Evolutionary conservation across 2,329 filamentous ascomycete species (phyloP).

Genomic region (Exophiala viscosa): DNA sequence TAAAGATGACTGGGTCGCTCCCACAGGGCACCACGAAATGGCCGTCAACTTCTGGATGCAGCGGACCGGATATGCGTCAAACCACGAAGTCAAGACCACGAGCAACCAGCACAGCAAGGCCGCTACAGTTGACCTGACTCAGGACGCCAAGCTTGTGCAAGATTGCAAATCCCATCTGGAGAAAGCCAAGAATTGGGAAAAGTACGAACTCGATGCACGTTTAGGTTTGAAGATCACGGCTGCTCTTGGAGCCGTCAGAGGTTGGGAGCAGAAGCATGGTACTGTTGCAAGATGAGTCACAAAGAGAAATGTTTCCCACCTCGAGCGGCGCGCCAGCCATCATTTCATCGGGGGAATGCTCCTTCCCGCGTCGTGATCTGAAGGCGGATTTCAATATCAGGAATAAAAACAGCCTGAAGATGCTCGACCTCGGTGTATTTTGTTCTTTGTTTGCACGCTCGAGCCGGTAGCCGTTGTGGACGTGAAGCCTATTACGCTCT

Average conservation of each 20-base stretch:
- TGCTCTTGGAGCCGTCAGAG: constrained; percentile 42
- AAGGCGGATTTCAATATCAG: too few species aligned
- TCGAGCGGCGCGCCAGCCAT: too few species aligned
- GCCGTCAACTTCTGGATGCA: constrained; percentile 77
- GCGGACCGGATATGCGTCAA: constrained; percentile 36
- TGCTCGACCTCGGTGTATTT: too few species aligned
- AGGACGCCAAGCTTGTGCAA: constrained; percentile 42
- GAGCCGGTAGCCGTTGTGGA: too few species aligned
- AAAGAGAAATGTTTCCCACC: not conserved
- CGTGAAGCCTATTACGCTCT: too few species aligned
- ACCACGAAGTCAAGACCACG: constrained; percentile 30
- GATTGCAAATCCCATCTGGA: constrained; percentile 56
- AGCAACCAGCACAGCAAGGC: constrained; percentile 10
- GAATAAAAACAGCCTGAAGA: too few species aligned
- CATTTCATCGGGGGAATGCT: too few species aligned
- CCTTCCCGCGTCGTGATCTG: too few species aligned
- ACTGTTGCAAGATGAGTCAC: constrained; percentile 1
- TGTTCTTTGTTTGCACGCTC: too few species aligned
- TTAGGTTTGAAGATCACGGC: constrained; percentile 48
- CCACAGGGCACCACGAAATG: constrained; percentile 81
- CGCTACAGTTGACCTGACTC: constrained; percentile 19
- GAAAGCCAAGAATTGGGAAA: constrained; percentile 58
- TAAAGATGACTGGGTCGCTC: constrained; percentile 60
- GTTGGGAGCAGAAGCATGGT: constrained; percentile 37
- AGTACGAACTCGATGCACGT: constrained; percentile 60